phyloP scores from a whole-genome alignment of 345 rosid genomes.

The Arabidopsis arenosa region DNA sequence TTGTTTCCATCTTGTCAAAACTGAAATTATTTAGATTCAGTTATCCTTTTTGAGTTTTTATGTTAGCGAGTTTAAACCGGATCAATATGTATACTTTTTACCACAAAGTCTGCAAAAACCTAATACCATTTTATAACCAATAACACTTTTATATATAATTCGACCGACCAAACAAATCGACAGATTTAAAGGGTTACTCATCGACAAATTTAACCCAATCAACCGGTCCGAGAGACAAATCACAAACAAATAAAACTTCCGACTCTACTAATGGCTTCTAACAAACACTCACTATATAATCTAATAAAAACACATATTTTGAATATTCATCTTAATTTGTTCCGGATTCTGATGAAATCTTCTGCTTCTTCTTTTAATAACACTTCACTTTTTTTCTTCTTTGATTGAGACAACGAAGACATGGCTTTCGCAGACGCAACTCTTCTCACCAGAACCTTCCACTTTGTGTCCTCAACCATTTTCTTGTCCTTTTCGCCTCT shows the following conservation, averaged over 20 bases:
- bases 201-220: slow-evolving; percentile 41
- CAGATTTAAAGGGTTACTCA: slow-evolving; percentile 39
- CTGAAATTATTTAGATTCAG: not conserved
- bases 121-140: not conserved
- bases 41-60: not conserved
- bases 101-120: not conserved
- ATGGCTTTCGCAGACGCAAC: slow-evolving; percentile 79
- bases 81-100: not conserved
- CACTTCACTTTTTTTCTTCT: slow-evolving; percentile 46
- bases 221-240: slow-evolving; percentile 25
- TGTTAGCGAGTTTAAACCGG: not conserved
- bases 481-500: slow-evolving; percentile 56
- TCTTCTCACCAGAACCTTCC: slow-evolving; percentile 80
- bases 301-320: not conserved
- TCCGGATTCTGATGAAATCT: slow-evolving; percentile 43
- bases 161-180: slow-evolving; percentile 6
- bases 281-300: slow-evolving; percentile 6
- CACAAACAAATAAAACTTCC: slow-evolving; percentile 4
- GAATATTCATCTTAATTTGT: slow-evolving; percentile 7
- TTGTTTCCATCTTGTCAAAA: not conserved
- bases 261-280: slow-evolving; percentile 17
- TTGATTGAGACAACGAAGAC: slow-evolving; percentile 62
- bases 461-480: slow-evolving; percentile 55
- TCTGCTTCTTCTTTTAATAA: slow-evolving; percentile 34
- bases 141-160: not conserved